Base-by-base conservation (phyloP, 1,284 basidiomycete genomes). In the Boletus calvinii region DNA sequence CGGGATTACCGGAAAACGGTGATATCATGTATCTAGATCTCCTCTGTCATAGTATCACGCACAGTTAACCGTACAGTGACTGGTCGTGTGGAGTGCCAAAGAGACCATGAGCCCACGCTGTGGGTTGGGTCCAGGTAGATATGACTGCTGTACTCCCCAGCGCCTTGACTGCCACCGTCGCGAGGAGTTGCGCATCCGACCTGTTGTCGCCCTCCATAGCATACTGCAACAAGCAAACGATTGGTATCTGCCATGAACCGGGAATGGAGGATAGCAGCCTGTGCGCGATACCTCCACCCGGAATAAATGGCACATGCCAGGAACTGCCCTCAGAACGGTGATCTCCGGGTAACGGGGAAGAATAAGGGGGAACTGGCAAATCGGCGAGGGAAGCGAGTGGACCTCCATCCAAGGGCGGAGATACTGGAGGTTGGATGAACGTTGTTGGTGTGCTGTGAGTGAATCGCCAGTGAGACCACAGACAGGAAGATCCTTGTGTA, bases 151-250 rank as follows among this genome's bases (percentile, higher is more conserved):
- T 71, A 11, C 72, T 56, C 4, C 68, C 74, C n/a, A 87, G 54
- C 0, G 80, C 70, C 50, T 77, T 78, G 31, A 77, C 70, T 2
- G 80, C 74, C 9, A 77, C 77, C 2, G 71, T 70, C 1, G 88
- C 86, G 22, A 90, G 72, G 18, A 84, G 69, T 13, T 76, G 71
- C 0, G 90, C 89, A 64, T 92, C 90, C 12, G 68, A 75, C 50
- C 85, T 74, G 62, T 92, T 92, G 64, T 92, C 90, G 2, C 89
- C 90, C 64, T 92, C 90, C 57, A 86, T 70, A 4, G 79, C 84
- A 57, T 85, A 89, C 52, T 87, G 84, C 39, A 89, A 67, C 8
- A 89, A 64, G 20, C 76, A 72, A 0, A 75, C 76, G 0, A 76
- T 78, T 17, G 83, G 82, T 29, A 82, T 77, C 39, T 76, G 69